These are phyloP conservation scores for Cadophora sp. DNA, from an alignment of 2,329 filamentous ascomycete genomes.

Conservation along the genomic window DNA sequence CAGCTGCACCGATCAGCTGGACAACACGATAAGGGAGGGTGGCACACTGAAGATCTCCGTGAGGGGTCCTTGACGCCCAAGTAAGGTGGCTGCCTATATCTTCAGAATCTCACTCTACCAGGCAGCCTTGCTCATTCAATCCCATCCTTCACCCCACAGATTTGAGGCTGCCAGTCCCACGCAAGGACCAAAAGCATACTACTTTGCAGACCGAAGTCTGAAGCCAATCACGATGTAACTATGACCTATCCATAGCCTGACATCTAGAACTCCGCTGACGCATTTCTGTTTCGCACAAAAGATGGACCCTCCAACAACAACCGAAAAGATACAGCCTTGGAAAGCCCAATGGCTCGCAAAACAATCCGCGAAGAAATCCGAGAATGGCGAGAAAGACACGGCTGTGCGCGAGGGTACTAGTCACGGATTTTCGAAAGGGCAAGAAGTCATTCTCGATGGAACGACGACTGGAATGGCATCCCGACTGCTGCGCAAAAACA, in stretches of 20 bases:
- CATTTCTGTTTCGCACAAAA: background rate
- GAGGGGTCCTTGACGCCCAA: too few relatives aligned
- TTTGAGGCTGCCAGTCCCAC: too few relatives aligned
- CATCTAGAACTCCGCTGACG: background rate
- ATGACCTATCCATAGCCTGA: too few relatives aligned
- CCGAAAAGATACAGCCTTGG: constrained; percentile 13
- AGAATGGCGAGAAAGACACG: background rate
- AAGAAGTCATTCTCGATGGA: background rate
- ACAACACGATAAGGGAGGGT: too few relatives aligned
- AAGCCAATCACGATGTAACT: background rate
- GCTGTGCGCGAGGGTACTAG: background rate
- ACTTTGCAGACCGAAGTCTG: too few relatives aligned
- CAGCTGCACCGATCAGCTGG: too few relatives aligned
- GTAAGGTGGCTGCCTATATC: too few relatives aligned
- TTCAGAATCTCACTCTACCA: too few relatives aligned
- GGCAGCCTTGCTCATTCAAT: too few relatives aligned
- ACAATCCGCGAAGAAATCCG: background rate
- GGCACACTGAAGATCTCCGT: too few relatives aligned
- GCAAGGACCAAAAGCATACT: too few relatives aligned
- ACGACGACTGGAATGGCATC: background rate
- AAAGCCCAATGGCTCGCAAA: constrained; percentile 16
- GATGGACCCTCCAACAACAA: background rate
- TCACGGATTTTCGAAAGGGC: background rate
- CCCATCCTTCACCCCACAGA: too few relatives aligned
- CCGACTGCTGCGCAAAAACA: background rate